Percentiles rank a stretch among this genome's conserved stretches.
Evolutionary conservation across 345 rosid genomes (phyloP).

Genomic region (Conringia planisiliqua): DNA sequence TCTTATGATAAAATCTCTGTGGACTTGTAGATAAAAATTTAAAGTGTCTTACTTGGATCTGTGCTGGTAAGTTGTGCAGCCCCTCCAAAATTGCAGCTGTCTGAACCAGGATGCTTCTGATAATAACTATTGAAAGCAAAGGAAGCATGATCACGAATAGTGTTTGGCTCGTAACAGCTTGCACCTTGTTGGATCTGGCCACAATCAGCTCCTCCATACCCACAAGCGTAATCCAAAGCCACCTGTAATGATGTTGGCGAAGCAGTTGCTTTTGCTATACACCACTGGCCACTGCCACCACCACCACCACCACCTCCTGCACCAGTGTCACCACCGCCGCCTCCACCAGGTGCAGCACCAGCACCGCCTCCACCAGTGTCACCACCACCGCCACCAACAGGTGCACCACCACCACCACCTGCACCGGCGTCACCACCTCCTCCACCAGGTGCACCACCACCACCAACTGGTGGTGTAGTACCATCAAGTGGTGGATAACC

Average conservation of each 20-base stretch:
- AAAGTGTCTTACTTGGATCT: constrained; percentile 78
- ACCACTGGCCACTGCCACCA: constrained; percentile 54
- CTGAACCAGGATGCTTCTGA: constrained; percentile 84
- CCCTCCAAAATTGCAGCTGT: constrained; percentile 93
- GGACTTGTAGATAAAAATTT: background rate
- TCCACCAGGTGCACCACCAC: constrained; percentile 24
- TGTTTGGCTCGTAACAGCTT: constrained; percentile 75
- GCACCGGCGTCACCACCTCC: constrained; percentile 28
- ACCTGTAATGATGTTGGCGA: constrained; percentile 84
- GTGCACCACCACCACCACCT: constrained; percentile 28
- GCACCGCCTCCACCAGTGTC: constrained; percentile 3
- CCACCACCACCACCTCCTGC: constrained; percentile 4
- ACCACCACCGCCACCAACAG: constrained; percentile 25
- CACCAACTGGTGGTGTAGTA: constrained; percentile 2
- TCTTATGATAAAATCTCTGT: background rate
- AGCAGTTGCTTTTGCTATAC: constrained; percentile 70
- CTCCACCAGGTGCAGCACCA: background rate
- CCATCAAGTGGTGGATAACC: constrained; percentile 9
- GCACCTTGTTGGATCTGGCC: constrained; percentile 67
- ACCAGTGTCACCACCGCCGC: constrained; percentile 31
- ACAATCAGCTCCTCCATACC: constrained; percentile 95
- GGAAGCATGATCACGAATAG: constrained; percentile 77
- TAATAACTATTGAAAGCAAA: constrained; percentile 93
- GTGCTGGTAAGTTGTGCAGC: constrained; percentile 75
- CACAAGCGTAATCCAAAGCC: constrained; percentile 95